Conservation (phyloP, 2,329 filamentous ascomycete species). For the Rutstroemia sydowiana region DNA sequence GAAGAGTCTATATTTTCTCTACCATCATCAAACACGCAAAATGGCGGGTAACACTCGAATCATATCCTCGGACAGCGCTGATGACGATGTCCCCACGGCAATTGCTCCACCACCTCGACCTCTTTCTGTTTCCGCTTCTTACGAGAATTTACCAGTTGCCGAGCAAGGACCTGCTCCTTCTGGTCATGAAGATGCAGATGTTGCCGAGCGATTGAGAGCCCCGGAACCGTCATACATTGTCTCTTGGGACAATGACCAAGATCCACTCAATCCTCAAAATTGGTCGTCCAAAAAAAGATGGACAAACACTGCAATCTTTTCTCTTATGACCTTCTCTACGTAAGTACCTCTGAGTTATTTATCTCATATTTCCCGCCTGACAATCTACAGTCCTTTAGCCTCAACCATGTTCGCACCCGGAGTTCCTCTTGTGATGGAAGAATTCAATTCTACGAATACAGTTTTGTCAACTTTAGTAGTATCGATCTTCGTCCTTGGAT, state of each 20-base stretch:
- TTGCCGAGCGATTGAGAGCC: not conserved
- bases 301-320: not conserved
- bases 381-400: constrained; percentile 33
- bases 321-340: constrained; percentile 3
- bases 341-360: not conserved
- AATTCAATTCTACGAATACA: constrained; percentile 35
- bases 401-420: constrained; percentile 44
- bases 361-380: not conserved
- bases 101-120: not conserved
- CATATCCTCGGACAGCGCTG: too few species aligned
- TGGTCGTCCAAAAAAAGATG: constrained; percentile 25
- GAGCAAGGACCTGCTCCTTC: not conserved
- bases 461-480: constrained; percentile 56
- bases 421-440: constrained; percentile 37
- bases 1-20: too few species aligned
- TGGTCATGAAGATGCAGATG: not conserved
- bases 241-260: constrained; percentile 38
- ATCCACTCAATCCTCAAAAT: constrained; percentile 39
- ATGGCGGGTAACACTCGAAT: too few species aligned
- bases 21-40: too few species aligned
- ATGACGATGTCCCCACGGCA: too few species aligned
- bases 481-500: constrained; percentile 48
- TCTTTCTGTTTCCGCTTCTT: not conserved
- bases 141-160: not conserved
- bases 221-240: constrained; percentile 63